These are phyloP conservation scores for Boletales sp. DNA, from an alignment of 768 basidiomycete genomes.

Conservation along the genomic window DNA sequence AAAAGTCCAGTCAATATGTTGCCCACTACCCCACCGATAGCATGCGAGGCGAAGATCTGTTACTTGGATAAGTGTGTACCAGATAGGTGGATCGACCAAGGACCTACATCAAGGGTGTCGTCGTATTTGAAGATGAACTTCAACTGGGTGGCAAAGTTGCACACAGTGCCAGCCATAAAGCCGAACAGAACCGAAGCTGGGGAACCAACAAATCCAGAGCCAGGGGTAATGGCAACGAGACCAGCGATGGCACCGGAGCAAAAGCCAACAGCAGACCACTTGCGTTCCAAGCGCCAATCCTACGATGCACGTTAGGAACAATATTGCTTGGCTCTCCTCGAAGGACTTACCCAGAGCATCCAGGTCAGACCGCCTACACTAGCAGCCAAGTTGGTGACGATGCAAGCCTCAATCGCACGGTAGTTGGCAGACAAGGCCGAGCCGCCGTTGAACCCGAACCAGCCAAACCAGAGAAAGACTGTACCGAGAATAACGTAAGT, in stretches of 20 bases:
- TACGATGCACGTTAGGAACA: constrained; percentile 17
- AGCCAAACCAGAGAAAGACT: constrained; percentile 90
- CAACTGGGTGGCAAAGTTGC: constrained; percentile 95
- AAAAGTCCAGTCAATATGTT: constrained; percentile 87
- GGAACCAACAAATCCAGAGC: constrained; percentile 74
- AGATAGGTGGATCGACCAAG: not conserved
- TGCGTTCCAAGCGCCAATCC: constrained; percentile 90
- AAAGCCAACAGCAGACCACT: constrained; percentile 93
- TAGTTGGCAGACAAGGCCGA: constrained; percentile 86
- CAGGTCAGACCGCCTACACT: constrained; percentile 85
- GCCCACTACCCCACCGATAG: constrained; percentile 73
- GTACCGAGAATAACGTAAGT: constrained; percentile 94
- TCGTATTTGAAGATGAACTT: constrained; percentile 79
- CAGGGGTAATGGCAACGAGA: constrained; percentile 88
- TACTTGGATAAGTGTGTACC: not conserved
- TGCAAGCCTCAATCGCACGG: constrained; percentile 83
- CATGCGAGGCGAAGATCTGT: constrained; percentile 87
- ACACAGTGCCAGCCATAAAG: constrained; percentile 74
- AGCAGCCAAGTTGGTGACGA: constrained; percentile 91
- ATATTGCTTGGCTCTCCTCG: not conserved
- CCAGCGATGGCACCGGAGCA: constrained; percentile 93
- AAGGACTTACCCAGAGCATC: constrained; percentile 74
- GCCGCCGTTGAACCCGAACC: constrained; percentile 97
- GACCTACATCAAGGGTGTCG: constrained; percentile 72
- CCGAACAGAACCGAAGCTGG: constrained; percentile 87